Evolutionary conservation across 2,329 filamentous ascomycete species (phyloP), one percentile per base, ranked within the genome.

Genomic region (Pseudogymnoascus sp.): DNA sequence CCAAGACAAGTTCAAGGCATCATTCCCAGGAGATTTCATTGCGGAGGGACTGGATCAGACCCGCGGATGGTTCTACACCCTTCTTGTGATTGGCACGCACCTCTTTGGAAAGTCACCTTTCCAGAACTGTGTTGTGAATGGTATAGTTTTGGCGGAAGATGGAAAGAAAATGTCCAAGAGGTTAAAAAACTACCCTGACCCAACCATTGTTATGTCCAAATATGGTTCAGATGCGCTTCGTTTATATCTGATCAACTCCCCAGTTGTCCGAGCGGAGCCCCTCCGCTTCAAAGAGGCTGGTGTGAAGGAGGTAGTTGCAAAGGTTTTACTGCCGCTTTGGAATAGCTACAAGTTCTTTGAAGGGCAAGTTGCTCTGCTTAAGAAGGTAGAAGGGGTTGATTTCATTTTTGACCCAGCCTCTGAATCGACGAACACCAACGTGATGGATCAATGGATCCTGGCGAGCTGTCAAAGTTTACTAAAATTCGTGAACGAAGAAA

Each of bases 141-240:
- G 92, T 57, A 94, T 96, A 63, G 91, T 96, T 3, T 80, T 96
- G 38, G 92, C 92, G 0, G 91, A 95, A 71, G 90, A 96, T 69
- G 92, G 92, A 60, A 96, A 96, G 79, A 97, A 97, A 79, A 97
- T 97, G 92, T 96, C 91, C 5, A 97, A 97, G 75, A 84, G 92
- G 59, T 79, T 96, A 61, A 95, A 96, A 77, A 97, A 97, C 74
- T 97, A 96, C 73, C 92, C 92, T 0, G 91, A 96, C 68, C 92
- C 92, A 9, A 78, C 77, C 60, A 76, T 90, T 58, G 83, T 97
- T 65, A 94, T 96, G 80, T 76, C 88, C 61, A 88, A 88, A 69
- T 95, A 95, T 71, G 92, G 92, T 18, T 92, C 91, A 1, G 92
- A 97, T 75, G 91, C 92, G 28, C 82, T 97, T 57, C 86, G 92